Evolutionary conservation across 192 early-diverging fungal species (phyloP), one percentile per base, ranked within the genome.

Genomic region (Linnemannia exigua): DNA sequence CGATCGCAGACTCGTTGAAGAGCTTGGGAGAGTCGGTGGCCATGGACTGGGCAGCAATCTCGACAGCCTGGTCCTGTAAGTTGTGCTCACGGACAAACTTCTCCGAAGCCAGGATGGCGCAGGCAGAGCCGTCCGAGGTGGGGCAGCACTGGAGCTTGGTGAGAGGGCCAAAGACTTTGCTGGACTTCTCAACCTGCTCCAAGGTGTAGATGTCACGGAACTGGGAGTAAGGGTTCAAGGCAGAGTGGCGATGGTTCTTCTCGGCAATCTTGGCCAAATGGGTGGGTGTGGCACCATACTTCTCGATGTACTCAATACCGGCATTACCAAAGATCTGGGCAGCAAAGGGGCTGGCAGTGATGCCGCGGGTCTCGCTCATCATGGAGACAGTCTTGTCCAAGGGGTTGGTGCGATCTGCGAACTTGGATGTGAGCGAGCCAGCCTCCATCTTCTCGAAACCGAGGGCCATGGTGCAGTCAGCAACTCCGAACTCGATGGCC

Each of bases 111-210:
- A 95, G 68, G 67, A 95, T 90, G 25, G 79, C 92, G 77, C 91
- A 92, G 31, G 89, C 94, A 36, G 93, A 89, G 25, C 95, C 95
- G 75, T 95, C 95, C 1, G 94, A 94, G 17, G 93, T 95, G 36
- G 95, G 94, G 76, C 92, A 94, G 87, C 95, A 95, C 86, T 95
- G 94, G 16, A 95, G 88, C 74, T 94, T 91, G 47, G 93, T 95
- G 72, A 95, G 70, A 14, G 94, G 94, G n/a, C 93, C 95, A 86
- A 91, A 94, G 15, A 95, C 88, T 36, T 89, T 91, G 73, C 88
- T 88, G 4, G 94, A 93, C 22, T 89, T 77, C 71, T 92, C 88
- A 12, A 95, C 84, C 79, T 95, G 91, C 31, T 94, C 93, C 76
- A 94, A 80, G 11, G 92, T 89, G 72, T 90, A 92, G 37, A 89